These are phyloP conservation scores for Ceratocystis huliohia DNA, from an alignment of 2,329 filamentous ascomycete species.

Conservation along the genomic window DNA sequence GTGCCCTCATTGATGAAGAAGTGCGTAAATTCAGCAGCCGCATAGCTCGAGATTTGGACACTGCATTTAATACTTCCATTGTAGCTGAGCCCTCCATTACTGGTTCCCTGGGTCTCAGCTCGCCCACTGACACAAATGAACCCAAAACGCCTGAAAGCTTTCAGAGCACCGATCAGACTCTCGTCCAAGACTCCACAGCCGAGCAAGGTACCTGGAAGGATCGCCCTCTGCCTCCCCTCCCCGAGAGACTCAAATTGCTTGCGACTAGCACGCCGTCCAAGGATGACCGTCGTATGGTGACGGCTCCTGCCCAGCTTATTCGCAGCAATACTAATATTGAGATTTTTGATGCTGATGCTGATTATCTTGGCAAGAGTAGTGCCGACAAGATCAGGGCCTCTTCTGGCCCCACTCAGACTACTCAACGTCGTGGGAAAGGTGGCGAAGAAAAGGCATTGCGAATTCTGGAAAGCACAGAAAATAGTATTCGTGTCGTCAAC, in stretches of 20 bases:
- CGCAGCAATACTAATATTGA: slow-evolving; percentile 27
- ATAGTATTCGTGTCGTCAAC: slow-evolving; percentile 44
- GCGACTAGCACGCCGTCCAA: slow-evolving; percentile 24
- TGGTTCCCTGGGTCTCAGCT: slow-evolving; percentile 13
- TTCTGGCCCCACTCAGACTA: not conserved
- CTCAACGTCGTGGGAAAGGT: not conserved
- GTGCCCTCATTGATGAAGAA: slow-evolving; percentile 49
- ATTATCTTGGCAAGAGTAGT: not conserved
- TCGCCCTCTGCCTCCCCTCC: slow-evolving; percentile 41
- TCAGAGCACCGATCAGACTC: slow-evolving; percentile 25
- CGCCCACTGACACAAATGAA: slow-evolving; percentile 16
- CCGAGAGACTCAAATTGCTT: slow-evolving; percentile 28
- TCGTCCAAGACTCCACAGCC: slow-evolving; percentile 23
- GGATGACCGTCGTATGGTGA: slow-evolving; percentile 36
- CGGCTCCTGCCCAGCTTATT: slow-evolving; percentile 33
- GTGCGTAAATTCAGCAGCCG: slow-evolving; percentile 67
- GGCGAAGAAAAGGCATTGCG: slow-evolving; percentile 29
- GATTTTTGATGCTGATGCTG: slow-evolving; percentile 13
- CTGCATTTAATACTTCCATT: slow-evolving; percentile 66
- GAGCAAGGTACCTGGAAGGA: slow-evolving; percentile 31
- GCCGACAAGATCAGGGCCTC: slow-evolving; percentile 8
- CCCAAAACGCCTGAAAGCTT: slow-evolving; percentile 17
- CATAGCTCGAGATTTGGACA: slow-evolving; percentile 80
- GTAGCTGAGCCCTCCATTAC: slow-evolving; percentile 27
- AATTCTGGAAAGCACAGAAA: slow-evolving; percentile 35